Conservation (phyloP, 2,329 filamentous ascomycete genomes). For the Trichoderma brevicompactum region DNA sequence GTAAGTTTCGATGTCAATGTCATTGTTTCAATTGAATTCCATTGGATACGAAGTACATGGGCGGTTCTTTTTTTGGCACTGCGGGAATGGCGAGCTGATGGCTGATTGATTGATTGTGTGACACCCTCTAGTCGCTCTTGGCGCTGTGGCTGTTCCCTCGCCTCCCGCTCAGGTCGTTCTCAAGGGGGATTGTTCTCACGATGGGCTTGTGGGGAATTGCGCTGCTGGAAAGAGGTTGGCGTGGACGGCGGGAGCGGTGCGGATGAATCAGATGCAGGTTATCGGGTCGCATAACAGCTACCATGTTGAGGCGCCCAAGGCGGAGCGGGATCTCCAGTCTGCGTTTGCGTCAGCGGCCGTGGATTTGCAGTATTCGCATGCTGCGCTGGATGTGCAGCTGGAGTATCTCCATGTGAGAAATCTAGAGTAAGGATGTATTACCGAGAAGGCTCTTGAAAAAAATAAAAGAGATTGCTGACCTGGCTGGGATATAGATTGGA, state of each 20-base stretch:
- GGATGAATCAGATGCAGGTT: slow-evolving; percentile 57
- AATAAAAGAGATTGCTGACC: neutral
- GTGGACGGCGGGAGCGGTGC: slow-evolving; percentile 39
- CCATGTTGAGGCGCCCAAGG: slow-evolving; percentile 50
- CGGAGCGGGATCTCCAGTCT: slow-evolving; percentile 48
- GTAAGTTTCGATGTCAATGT: neutral
- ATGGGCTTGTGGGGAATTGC: neutral
- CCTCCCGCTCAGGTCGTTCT: slow-evolving; percentile 2
- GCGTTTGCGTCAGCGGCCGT: slow-evolving; percentile 43
- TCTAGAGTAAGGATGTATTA: slow-evolving; percentile 41
- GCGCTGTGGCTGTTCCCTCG: slow-evolving; percentile 5
- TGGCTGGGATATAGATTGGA: slow-evolving; percentile 41
- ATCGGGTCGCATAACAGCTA: slow-evolving; percentile 58
- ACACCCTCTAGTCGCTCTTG: neutral
- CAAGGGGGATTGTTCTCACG: neutral
- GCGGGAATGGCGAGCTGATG: neutral
- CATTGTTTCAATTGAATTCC: no score
- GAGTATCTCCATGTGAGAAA: slow-evolving; percentile 51
- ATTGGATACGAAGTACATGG: neutral
- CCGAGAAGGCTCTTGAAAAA: neutral
- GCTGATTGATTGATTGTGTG: neutral
- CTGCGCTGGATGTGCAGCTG: slow-evolving; percentile 50
- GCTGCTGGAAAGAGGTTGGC: neutral
- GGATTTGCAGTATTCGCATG: slow-evolving; percentile 55
- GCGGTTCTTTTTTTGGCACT: neutral